phyloP scores from a whole-genome alignment of 371 early-diverging fungal genomes.

The Actinomucor elegans region DNA sequence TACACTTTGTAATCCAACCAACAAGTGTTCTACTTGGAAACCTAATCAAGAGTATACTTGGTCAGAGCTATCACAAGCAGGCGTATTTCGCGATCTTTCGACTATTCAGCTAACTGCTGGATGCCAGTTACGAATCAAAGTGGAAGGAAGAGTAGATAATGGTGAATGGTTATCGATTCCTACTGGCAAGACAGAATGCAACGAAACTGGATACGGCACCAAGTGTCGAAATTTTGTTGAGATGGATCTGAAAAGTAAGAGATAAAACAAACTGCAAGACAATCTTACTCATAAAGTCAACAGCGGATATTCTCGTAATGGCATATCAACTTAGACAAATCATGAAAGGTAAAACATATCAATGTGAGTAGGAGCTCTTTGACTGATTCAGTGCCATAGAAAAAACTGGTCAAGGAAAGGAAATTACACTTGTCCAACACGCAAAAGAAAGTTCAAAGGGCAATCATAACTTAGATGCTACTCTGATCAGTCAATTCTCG shows the following conservation, averaged over 20 bases:
- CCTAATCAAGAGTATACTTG: conserved; percentile 14
- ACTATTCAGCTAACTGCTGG: conserved; percentile 32
- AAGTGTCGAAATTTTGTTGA: conserved; percentile 34
- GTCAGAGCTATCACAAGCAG: conserved; percentile 23
- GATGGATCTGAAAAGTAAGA: conserved; percentile 31
- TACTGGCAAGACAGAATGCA: conserved; percentile 23
- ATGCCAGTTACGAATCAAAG: conserved; percentile 29
- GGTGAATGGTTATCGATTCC: conserved; percentile 29
- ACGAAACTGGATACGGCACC: conserved; percentile 18
- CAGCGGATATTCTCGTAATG: conserved; percentile 31
- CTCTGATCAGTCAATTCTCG: conserved; percentile 61
- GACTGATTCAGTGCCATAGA: conserved; percentile 4
- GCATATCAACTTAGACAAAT: conserved; percentile 28
- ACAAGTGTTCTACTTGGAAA: conserved; percentile 30
- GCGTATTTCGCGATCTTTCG: conserved; percentile 38
- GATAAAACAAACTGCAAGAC: neutral
- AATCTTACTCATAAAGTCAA: neutral
- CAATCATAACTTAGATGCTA: conserved; percentile 28
- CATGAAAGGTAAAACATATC: conserved; percentile 22
- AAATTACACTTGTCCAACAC: conserved; percentile 16
- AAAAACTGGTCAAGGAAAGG: conserved; percentile 7
- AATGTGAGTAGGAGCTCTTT: neutral
- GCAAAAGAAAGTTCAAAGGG: neutral
- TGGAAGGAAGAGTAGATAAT: conserved; percentile 17
- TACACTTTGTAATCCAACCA: conserved; percentile 23